phyloP scores from a whole-genome alignment of 805 yeast genomes.

The Yarrowia deformans region DNA sequence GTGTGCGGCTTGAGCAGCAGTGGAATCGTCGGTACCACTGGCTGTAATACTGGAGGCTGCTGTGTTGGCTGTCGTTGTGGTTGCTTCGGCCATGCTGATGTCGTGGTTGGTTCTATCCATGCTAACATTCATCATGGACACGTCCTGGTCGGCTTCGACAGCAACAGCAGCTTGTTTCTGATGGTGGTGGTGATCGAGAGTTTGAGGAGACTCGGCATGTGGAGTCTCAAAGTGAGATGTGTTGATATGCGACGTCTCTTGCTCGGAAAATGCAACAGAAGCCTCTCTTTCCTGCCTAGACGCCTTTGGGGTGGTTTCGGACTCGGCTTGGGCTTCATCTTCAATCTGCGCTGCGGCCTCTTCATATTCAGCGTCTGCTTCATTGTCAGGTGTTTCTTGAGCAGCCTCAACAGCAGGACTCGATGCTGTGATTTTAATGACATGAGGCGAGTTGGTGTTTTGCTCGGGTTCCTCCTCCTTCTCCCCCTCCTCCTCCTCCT shows the following conservation, averaged over 20 bases:
- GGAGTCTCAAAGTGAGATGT: constrained; percentile 1
- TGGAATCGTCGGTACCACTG: not conserved
- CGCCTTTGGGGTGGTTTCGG: not conserved
- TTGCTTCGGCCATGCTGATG: not conserved
- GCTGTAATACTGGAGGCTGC: not conserved
- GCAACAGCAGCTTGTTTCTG: not conserved
- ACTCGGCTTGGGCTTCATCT: not conserved
- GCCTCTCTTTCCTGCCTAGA: no score
- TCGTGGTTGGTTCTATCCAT: constrained; percentile 7
- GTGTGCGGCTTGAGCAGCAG: not conserved
- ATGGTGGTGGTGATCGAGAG: no score
- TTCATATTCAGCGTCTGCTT: not conserved
- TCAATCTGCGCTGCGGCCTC: not conserved
- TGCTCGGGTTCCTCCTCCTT: not conserved
- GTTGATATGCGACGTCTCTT: not conserved
- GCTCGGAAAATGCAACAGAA: no score
- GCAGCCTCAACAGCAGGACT: not conserved
- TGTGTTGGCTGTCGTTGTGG: no score
- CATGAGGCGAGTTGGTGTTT: not conserved
- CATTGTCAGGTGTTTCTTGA: not conserved
- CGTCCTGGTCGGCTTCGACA: not conserved
- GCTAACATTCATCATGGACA: constrained; percentile 19
- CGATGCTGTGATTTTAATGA: not conserved
- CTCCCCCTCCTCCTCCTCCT: not conserved
- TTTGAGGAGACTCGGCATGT: not conserved